Percentiles rank a stretch among this genome's conserved stretches.
phyloP scores from a whole-genome alignment of 345 rosid genomes.

The Heritiera littoralis region DNA sequence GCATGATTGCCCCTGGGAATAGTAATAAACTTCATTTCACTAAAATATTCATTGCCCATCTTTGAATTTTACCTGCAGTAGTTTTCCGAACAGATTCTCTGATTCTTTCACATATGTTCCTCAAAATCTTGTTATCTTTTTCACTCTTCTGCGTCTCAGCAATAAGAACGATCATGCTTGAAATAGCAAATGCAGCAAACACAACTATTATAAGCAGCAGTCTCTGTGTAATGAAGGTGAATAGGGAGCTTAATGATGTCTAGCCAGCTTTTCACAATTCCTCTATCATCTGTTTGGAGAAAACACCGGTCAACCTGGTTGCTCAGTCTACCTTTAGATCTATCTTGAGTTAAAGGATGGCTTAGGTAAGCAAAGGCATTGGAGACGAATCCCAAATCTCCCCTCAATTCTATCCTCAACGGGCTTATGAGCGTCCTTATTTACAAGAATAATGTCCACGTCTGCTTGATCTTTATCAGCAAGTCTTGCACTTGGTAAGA shows the following conservation, averaged over 20 bases:
- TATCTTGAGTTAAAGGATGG: slow-evolving; percentile 52
- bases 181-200: slow-evolving; percentile 44
- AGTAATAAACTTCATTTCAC: slow-evolving; percentile 33
- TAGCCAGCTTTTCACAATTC: background rate
- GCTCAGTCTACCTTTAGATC: slow-evolving; percentile 35
- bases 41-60: slow-evolving; percentile 50
- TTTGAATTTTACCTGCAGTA: slow-evolving; percentile 59
- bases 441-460: slow-evolving; percentile 47
- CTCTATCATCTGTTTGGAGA: background rate
- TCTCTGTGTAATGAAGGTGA: slow-evolving; percentile 60
- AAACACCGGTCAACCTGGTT: slow-evolving; percentile 31
- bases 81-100: slow-evolving; percentile 50
- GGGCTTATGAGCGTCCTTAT: slow-evolving; percentile 45
- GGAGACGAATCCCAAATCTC: slow-evolving; percentile 75
- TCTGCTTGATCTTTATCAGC: slow-evolving; percentile 34
- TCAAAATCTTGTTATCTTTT: slow-evolving; percentile 25
- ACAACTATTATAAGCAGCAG: slow-evolving; percentile 39
- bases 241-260: slow-evolving; percentile 42
- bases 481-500: slow-evolving; percentile 55
- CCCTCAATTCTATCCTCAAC: slow-evolving; percentile 53
- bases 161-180: slow-evolving; percentile 35
- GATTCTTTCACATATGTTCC: slow-evolving; percentile 39
- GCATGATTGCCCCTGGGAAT: background rate
- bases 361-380: slow-evolving; percentile 50
- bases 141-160: slow-evolving; percentile 53